Base-by-base conservation (phyloP, 306 rosid genomes). In the Trifolium subterraneum region DNA sequence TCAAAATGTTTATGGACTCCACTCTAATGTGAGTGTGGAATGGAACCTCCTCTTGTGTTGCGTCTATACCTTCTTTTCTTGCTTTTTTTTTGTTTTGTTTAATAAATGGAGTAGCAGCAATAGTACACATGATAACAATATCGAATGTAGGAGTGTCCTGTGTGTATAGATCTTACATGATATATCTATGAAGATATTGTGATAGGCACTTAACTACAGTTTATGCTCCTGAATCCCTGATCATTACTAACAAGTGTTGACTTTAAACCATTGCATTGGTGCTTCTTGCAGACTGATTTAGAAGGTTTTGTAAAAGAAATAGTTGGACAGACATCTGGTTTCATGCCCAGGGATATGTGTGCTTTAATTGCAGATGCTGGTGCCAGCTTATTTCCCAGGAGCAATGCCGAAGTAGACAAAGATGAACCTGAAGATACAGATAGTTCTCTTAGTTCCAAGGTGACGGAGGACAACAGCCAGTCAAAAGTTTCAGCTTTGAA, bases 311-410 rank as follows among this genome's bases (percentile, higher is more conserved):
- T 90, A 67, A 90, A 92, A 85, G 97, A 92, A 61, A 82, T 90
- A 47, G 91, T 89, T 81, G 91, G 92, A 15, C 96, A 92, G 86
- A 88, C 96, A 78, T 90, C 99, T 74, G 99, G 99, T 74, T 92
- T 88, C 83, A 84, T 87, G 93, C 93, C 90, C 23, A 82, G 97
- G 79, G 97, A 94, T 83, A 85, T 94, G 29, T 54, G 65, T 76
- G 96, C 99, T 68, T 90, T 92, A 81, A 81, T 92, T 80, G 99
- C 97, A 42, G 99, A 94, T 88, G 88, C 92, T 72, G 95, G 90
- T 77, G 92, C 97, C 75, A 91, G 84, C 84, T 83, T 94, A 82
- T 77, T 87, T 78, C 80, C 86, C 18, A 56, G 50, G 73, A 87
- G 72, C 73, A 68, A 80, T 74, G 63, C 74, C 77, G 80, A 76